Evolutionary conservation across 208 protist genomes (phyloP).

Genomic region (Acanthamoeba sp.): DNA sequence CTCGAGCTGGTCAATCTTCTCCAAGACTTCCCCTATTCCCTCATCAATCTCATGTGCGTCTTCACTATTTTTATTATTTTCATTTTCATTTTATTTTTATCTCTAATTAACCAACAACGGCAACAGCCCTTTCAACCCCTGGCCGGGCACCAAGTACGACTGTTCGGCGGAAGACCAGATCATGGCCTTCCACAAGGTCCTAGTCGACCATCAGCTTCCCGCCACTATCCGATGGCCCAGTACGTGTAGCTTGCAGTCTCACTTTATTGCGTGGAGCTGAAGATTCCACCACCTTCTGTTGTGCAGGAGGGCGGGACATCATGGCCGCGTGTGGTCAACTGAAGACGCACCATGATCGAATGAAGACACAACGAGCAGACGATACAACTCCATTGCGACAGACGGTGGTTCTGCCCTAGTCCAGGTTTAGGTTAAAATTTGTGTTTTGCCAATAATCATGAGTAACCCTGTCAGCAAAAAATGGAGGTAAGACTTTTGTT

Average conservation of each 20-base stretch:
- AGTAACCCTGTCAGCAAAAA: too few species aligned
- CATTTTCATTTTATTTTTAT: too few species aligned
- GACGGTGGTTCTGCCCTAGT: too few species aligned
- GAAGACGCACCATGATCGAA: constrained; percentile 19
- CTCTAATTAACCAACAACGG: too few species aligned
- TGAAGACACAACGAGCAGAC: neutral
- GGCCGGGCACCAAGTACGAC: constrained; percentile 50
- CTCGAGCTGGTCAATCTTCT: constrained; percentile 45
- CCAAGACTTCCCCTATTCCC: neutral
- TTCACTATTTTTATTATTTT: neutral
- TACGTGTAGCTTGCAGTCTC: neutral
- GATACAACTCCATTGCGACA: too few species aligned
- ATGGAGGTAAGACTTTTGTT: too few species aligned
- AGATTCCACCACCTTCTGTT: too few species aligned
- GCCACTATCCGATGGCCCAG: constrained; percentile 42
- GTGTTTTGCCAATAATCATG: too few species aligned
- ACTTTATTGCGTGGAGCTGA: neutral
- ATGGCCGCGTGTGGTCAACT: constrained; percentile 70
- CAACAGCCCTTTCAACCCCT: constrained; percentile 67
- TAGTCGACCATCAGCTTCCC: neutral
- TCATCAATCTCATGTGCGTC: constrained; percentile 55
- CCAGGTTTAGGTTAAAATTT: too few species aligned
- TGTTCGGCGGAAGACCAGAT: constrained; percentile 6
- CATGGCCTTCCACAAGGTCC: constrained; percentile 49
- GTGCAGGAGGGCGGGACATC: constrained; percentile 61